Conservation (phyloP, 1,284 basidiomycete species). For the Rhizoctonia solani region DNA sequence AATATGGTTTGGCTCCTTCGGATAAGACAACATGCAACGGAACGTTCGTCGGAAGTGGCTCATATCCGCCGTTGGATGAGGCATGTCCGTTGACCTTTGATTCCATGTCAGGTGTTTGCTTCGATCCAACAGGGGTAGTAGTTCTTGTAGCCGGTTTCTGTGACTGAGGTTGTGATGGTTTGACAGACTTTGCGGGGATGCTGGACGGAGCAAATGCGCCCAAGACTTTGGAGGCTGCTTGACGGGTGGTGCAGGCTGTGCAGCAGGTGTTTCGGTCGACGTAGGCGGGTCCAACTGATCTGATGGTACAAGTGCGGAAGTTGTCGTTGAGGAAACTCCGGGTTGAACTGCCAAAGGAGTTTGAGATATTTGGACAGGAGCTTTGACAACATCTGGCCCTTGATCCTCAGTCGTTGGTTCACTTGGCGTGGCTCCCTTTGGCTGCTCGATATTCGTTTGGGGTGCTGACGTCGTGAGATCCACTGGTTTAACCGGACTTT, state of each 20-base stretch:
- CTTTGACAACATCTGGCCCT: not conserved
- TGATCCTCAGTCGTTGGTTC: not conserved
- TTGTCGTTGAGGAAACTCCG: conserved; percentile 1
- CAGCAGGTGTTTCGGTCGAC: conserved; percentile 42
- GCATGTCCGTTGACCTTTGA: conserved; percentile 57
- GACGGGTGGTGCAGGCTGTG: conserved; percentile 47
- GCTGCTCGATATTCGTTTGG: not conserved
- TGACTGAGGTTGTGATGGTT: conserved; percentile 41
- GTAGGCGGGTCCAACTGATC: conserved; percentile 35
- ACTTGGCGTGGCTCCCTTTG: not conserved
- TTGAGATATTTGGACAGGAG: not conserved
- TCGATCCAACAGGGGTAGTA: conserved; percentile 39
- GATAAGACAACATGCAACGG: conserved; percentile 39
- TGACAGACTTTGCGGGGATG: conserved; percentile 50
- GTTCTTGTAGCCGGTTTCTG: conserved; percentile 55
- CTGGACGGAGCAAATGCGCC: conserved; percentile 69
- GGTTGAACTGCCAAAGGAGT: conserved; percentile 39
- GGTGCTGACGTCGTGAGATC: not conserved
- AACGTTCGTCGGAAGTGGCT: conserved; percentile 60
- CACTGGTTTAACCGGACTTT: not conserved
- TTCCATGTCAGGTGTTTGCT: conserved; percentile 47
- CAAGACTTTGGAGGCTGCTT: conserved; percentile 63
- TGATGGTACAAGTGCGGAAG: not conserved
- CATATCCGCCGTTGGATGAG: conserved; percentile 44
- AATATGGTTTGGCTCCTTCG: conserved; percentile 37